Evolutionary conservation across 352 stramenopile genomes (phyloP), one percentile per base, ranked within the genome.

Genomic region (Phytopythium oedochilum): DNA sequence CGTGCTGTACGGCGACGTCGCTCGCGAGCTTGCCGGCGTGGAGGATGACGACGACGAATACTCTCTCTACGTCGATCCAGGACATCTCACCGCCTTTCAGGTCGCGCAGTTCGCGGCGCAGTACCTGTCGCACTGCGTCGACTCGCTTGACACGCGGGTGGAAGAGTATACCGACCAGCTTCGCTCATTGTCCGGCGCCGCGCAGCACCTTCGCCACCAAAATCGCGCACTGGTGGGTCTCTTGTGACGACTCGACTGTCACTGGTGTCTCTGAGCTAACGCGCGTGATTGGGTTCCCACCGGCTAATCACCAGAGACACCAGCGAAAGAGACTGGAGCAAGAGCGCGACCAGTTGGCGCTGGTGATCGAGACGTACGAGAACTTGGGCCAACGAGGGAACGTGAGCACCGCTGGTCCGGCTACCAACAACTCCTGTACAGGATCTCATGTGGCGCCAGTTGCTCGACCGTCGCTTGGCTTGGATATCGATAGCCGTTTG

Each of bases 81-180:
- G 59, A 23, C 62, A 87, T 20, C 32, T 79, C 7, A 40, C 59
- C 14, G 78, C 83, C 1, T 89, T 91, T 47, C 70, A 71, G 34
- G 18, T 78, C 36, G 72, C 62, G 9, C 80, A 91, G 43, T 71
- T 83, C 17, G 84, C 83, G 10, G 73, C 74, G 1, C 83, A 92
- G 55, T 92, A 92, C 59, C 55, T 92, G 2, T 67, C 78, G 18
- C 68, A 85, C 20, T 92, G 83, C 36, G 66, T 88, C 2, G 48
- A 71, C 23, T 68, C 59, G 5, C 59, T 92, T 7, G 55, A 64
- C 0, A 22, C 53, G 18, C 66, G 83, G 0, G 55, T 67, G 17
- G 46, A 79, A 28, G 61, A 71, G 0, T 89, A 91, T 48, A 65
- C 59, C 15, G 53, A 69, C 0, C 68, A 83, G 26, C 66, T 71